Conservation (phyloP, 352 stramenopile genomes). For the Phytophthora fragariae region DNA sequence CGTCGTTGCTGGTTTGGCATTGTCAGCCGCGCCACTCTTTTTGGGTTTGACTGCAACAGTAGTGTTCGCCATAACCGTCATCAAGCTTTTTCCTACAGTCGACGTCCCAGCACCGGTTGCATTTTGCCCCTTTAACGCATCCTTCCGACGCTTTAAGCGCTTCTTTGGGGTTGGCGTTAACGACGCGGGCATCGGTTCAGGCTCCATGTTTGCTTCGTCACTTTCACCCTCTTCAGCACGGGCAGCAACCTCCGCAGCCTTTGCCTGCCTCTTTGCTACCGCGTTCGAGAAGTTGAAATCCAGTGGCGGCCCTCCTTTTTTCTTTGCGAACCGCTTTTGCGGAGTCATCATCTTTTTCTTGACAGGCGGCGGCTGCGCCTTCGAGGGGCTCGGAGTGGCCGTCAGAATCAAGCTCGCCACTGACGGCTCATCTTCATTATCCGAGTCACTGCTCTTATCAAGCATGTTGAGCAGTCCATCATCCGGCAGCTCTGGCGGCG, state of each 20-base stretch:
- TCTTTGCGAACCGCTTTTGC: constrained; percentile 39
- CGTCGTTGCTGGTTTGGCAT: constrained; percentile 5
- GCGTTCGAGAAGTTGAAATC: constrained; percentile 67
- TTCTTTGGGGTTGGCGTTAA: constrained; percentile 37
- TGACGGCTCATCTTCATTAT: constrained; percentile 54
- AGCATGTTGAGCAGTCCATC: constrained; percentile 66
- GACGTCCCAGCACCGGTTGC: constrained; percentile 3
- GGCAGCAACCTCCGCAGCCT: constrained; percentile 31
- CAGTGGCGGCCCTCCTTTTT: constrained; percentile 26
- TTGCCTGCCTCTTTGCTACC: constrained; percentile 45
- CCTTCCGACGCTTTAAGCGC: constrained; percentile 47
- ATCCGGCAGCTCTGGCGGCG: constrained; percentile 37
- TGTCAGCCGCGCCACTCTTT: constrained; percentile 7
- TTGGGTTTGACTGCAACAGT: constrained; percentile 21
- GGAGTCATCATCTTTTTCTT: constrained; percentile 38
- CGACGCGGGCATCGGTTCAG: constrained; percentile 27
- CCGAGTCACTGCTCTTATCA: constrained; percentile 66
- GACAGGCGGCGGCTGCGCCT: constrained; percentile 25
- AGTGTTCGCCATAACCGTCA: constrained; percentile 26
- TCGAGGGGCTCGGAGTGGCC: constrained; percentile 36
- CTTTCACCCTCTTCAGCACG: constrained; percentile 30
- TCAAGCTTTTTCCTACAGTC: constrained; percentile 20
- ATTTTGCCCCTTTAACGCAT: constrained; percentile 29
- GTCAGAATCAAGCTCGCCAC: constrained; percentile 66
- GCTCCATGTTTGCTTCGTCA: constrained; percentile 32